Conservation (phyloP, 2,329 filamentous ascomycete genomes). For the Dactylonectria estremocensis region DNA sequence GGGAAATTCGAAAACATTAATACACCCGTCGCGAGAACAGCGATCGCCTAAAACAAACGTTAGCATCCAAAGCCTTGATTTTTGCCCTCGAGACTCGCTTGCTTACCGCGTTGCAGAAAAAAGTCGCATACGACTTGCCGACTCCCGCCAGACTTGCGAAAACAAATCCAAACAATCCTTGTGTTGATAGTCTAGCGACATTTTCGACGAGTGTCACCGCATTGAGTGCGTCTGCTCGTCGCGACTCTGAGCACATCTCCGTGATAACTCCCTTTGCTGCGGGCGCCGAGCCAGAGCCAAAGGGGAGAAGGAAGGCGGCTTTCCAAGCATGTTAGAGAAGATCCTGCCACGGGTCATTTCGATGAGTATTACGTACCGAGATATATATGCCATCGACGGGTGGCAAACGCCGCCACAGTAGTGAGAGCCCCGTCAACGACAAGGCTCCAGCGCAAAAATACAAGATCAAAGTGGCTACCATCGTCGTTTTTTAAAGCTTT, state of each 20-base stretch:
- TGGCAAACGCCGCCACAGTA: conserved; percentile 73
- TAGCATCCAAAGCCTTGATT: neutral
- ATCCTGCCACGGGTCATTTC: neutral
- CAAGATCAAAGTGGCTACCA: conserved; percentile 74
- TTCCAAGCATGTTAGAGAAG: neutral
- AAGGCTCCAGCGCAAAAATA: conserved; percentile 77
- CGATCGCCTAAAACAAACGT: conserved; percentile 60
- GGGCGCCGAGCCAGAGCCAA: conserved; percentile 78
- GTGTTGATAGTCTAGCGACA: conserved; percentile 74
- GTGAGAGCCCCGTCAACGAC: conserved; percentile 77
- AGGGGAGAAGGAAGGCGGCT: conserved; percentile 75
- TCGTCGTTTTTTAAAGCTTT: conserved; percentile 57
- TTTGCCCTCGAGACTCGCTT: too few relatives aligned
- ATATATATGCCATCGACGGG: conserved; percentile 78
- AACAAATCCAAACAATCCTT: conserved; percentile 76
- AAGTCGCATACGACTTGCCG: conserved; percentile 74
- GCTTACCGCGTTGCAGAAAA: conserved; percentile 76
- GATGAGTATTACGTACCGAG: conserved; percentile 58
- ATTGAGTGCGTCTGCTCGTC: conserved; percentile 77
- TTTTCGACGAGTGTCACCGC: conserved; percentile 81
- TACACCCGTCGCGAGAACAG: conserved; percentile 61
- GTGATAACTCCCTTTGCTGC: conserved; percentile 82
- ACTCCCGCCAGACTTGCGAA: conserved; percentile 75
- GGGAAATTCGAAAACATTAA: conserved; percentile 61
- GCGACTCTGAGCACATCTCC: conserved; percentile 75